phyloP scores from a whole-genome alignment of 305 asterid genomes.

The Fraxinus paxiana region DNA sequence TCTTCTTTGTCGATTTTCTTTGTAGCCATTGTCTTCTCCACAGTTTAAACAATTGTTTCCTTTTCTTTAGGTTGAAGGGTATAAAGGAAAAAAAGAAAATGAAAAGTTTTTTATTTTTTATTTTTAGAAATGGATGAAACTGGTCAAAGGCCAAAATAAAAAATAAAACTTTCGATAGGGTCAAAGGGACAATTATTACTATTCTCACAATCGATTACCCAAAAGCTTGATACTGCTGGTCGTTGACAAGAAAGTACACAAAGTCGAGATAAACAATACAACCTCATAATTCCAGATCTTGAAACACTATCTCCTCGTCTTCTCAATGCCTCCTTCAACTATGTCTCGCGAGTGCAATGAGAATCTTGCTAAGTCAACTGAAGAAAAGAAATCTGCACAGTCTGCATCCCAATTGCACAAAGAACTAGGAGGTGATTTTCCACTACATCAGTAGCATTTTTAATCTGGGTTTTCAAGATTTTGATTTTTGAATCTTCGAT shows the following conservation, averaged over 20 bases:
- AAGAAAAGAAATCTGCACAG: not conserved
- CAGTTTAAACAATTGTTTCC: no score
- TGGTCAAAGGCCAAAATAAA: no score
- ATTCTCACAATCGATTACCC: not conserved
- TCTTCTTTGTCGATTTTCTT: no score
- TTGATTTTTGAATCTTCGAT: not conserved
- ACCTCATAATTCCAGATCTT: not conserved
- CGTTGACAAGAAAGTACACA: not conserved
- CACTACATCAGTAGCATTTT: not conserved
- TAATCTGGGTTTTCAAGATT: slow-evolving; percentile 6
- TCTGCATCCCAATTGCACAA: slow-evolving; percentile 10
- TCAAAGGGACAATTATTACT: no score
- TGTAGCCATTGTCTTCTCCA: no score
- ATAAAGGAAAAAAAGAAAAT: no score
- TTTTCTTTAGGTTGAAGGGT: no score
- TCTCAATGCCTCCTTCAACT: not conserved
- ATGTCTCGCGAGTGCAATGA: not conserved
- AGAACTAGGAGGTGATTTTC: slow-evolving; percentile 26
- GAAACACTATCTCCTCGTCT: not conserved
- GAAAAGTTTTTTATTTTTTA: no score
- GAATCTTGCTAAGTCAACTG: not conserved
- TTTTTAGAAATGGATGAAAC: no score
- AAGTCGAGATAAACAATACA: not conserved
- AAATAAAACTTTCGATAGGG: no score
- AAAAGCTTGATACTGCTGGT: not conserved